Evolutionary conservation across 108 stramenopile species (phyloP), one percentile per base, ranked within the genome.

Genomic region (Pseudonitzschia multiseries): DNA sequence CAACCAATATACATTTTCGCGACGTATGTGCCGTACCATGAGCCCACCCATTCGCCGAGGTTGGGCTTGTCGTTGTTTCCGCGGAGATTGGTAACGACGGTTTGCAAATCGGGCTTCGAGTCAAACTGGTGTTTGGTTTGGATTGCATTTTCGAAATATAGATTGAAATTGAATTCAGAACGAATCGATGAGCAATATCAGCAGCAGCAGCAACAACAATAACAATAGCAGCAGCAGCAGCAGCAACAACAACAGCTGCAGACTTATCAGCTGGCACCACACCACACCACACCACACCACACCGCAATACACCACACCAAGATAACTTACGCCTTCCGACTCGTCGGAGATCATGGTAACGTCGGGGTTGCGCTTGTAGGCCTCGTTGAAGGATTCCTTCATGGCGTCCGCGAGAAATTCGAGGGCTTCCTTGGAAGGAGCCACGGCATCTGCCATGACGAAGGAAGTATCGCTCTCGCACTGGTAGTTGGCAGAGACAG

Each of bases 341-440:
- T 59, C 26, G 29, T 59, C 57, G 29, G 0, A 0, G 57, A 31
- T 14, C 57, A 59, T 59, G 13, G 8, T 27, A 14, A 59, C 24
- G 29, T 59, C 57, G 29, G 36, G 36, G 6, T 31, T 31, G 15
- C 26, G 0, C 0, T 14, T 31, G 29, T 59, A 59, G 57, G 57
- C 57, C 26, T 59, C 57, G 24, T 59, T 22, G 29, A 59, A 59
- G 57, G 57, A 8, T n/a, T 59, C 57, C 13, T 26, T 15, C 57
- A 59, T 31, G 29, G 26, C 4, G 10, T 15, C 12, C 6, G 5
- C 24, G n/a, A 59, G 57, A n/a, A 15, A 59, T 4, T 27, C 15
- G 9, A 31, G 8, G 0, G 36, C 36, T 36, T 36, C 36, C 36
- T 36, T 36, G 36, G 57, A 28, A 8, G 21, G 13, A 8, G 8